Base-by-base conservation (phyloP, 2,329 filamentous ascomycete genomes). In the Venturia effusa region DNA sequence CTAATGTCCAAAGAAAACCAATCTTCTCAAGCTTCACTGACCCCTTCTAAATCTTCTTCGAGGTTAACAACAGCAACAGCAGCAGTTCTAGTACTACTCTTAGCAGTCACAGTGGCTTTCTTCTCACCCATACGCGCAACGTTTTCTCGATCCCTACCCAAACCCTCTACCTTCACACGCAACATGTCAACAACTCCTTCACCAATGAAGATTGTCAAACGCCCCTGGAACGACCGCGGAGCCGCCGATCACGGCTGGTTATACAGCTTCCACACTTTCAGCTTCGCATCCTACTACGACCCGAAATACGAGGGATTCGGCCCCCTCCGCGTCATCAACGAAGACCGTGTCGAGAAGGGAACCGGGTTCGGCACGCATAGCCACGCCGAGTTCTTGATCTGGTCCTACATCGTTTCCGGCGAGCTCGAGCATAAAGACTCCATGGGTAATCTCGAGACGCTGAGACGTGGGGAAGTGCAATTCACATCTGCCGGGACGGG, bases 301-400 rank as follows among this genome's bases (percentile, higher is more conserved):
- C 87, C 88, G 1, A 73, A 76, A 32, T 88, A 85, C 77, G 81
- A 82, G 57, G 81, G 83, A 67, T 95, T 89, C 71, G 91, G 92
- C 8, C 83, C 87, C 32, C 81, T 96, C 59, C 85, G 91, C 64
- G 90, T 96, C 45, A 86, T 96, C 70, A 96, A 96, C 71, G 91
- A 96, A 78, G 91, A 96, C 74, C 87, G 90, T 40, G 90, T 96
- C 40, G 83, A 84, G 70, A 78, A 86, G 34, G 83, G 84, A 66
- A 85, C 82, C 11, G 91, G 91, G 4, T 96, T 96, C 77, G 90
- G 90, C 4, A 92, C 89, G 0, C 92, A 96, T 73, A 86, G 86
- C 32, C 92, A 96, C 75, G 84, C 88, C 67, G 89, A 96, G 74
- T 92, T 91, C 74, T 89, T 95, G 75, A 96, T 96, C 77, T 95